Evolutionary conservation across 192 early-diverging fungal species (phyloP), one percentile per base, ranked within the genome.

Genomic region (Coemansia sp.): DNA sequence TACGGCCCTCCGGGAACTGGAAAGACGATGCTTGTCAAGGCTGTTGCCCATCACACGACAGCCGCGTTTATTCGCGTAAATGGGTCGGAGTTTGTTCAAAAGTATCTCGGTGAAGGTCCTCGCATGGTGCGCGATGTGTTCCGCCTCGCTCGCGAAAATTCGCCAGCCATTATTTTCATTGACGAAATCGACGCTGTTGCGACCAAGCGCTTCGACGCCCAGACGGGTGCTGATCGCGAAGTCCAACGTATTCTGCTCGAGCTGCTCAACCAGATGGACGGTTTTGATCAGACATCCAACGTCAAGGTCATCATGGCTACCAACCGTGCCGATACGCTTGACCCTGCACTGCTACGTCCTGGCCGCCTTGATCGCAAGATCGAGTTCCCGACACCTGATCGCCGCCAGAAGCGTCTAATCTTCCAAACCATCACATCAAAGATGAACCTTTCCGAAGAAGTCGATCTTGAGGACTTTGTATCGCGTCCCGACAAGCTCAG

Each of bases 231-330:
- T 0, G 96, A 99, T 78, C 89, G 96, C 54, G 96, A 99, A 83
- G 94, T 99, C 30, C 96, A 99, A 73, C 89, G 96, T 78, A 96
- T 96, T 64, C 80, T 99, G 37, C 81, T 99, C 8, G 95, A 99
- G 78, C 84, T 99, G 52, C 79, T 99, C 61, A 99, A 96, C 81
- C 97, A 99, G 77, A 93, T 99, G 89, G 97, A 99, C 72, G 97
- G 97, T 25, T 99, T 99, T 66, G 97, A 99, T 69, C 93, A 95
- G 68, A 92, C 93, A 13, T 91, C 90, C 11, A 95, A 98, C 72
- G 93, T 99, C 63, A 99, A 99, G 83, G 96, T 98, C 21, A 99
- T 99, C 53, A 98, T 99, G 96, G 96, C 96, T 0, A 99, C 95
- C 18, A 99, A 99, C 78, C 89, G 94, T 59, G 93, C 93, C 30